These are phyloP conservation scores for Atkinsonella texensis DNA, from an alignment of 2,329 filamentous ascomycete genomes.

Conservation along the genomic window DNA sequence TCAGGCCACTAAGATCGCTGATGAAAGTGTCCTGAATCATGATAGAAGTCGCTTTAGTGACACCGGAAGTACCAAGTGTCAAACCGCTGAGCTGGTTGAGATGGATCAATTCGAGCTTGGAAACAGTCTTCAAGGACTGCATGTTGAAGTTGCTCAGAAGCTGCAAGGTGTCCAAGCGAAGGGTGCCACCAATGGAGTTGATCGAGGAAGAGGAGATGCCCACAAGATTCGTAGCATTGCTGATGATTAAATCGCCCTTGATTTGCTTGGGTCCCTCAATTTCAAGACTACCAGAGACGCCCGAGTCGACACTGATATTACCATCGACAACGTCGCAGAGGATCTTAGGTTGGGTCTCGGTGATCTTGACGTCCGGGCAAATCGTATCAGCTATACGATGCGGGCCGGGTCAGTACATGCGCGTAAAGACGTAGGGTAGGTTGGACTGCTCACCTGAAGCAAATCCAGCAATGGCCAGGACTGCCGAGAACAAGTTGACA, in stretches of 20 bases:
- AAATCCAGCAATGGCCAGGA: constrained; percentile 29
- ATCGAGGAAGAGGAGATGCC: constrained; percentile 51
- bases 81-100: constrained; percentile 47
- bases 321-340: constrained; percentile 60
- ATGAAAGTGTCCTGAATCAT: constrained; percentile 80
- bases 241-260: constrained; percentile 46
- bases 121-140: constrained; percentile 50
- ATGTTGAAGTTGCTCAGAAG: constrained; percentile 58
- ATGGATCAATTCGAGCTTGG: constrained; percentile 57
- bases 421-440: no score
- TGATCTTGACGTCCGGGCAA: constrained; percentile 45
- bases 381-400: constrained; percentile 18
- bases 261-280: constrained; percentile 49
- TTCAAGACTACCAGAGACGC: constrained; percentile 43
- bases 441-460: constrained; percentile 28
- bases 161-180: constrained; percentile 57
- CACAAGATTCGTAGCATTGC: constrained; percentile 47
- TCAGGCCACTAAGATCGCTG: constrained; percentile 65
- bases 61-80: constrained; percentile 37
- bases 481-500: constrained; percentile 31
- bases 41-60: constrained; percentile 57
- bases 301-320: constrained; percentile 50
- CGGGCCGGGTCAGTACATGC: background rate
- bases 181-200: constrained; percentile 52
- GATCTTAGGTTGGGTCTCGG: constrained; percentile 47